phyloP scores from a whole-genome alignment of 1,284 basidiomycete genomes.

The Thelephora terrestris region DNA sequence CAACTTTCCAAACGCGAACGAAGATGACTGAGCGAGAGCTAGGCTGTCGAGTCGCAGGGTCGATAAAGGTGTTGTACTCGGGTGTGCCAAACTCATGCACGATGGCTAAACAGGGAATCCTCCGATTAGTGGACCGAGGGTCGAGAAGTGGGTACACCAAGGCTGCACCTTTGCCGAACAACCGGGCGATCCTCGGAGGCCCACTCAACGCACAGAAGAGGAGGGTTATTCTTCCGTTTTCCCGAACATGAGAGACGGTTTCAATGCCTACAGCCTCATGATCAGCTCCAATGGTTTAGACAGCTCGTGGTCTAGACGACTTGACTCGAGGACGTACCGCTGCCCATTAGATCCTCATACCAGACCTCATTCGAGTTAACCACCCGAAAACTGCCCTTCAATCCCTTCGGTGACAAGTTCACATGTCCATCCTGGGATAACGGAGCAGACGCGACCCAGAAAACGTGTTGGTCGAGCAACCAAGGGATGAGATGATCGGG shows the following conservation, averaged over 20 bases:
- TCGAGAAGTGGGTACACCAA: background rate
- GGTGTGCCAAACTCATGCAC: constrained; percentile 44
- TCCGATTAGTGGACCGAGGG: background rate
- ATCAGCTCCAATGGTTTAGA: background rate
- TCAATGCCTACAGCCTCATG: constrained; percentile 31
- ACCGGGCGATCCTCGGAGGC: constrained; percentile 37
- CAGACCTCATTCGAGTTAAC: constrained; percentile 36
- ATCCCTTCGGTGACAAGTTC: constrained; percentile 47
- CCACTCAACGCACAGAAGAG: constrained; percentile 47
- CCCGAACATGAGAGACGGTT: constrained; percentile 45
- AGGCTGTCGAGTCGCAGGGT: constrained; percentile 31
- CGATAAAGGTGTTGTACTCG: constrained; percentile 36
- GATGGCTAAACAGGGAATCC: constrained; percentile 24
- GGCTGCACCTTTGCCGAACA: constrained; percentile 39
- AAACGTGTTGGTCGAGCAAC: constrained; percentile 41
- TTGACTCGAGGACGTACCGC: constrained; percentile 27
- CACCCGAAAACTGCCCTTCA: constrained; percentile 37
- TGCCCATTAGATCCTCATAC: constrained; percentile 49
- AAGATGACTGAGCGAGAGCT: constrained; percentile 44
- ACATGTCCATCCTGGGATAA: constrained; percentile 37
- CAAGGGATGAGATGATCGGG: constrained; percentile 35
- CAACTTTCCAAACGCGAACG: constrained; percentile 40
- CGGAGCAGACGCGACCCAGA: constrained; percentile 50
- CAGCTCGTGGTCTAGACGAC: background rate
- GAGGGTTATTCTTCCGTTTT: constrained; percentile 48